Base-by-base conservation (phyloP, 2,329 filamentous ascomycete species). In the Diaporthe batatas region DNA sequence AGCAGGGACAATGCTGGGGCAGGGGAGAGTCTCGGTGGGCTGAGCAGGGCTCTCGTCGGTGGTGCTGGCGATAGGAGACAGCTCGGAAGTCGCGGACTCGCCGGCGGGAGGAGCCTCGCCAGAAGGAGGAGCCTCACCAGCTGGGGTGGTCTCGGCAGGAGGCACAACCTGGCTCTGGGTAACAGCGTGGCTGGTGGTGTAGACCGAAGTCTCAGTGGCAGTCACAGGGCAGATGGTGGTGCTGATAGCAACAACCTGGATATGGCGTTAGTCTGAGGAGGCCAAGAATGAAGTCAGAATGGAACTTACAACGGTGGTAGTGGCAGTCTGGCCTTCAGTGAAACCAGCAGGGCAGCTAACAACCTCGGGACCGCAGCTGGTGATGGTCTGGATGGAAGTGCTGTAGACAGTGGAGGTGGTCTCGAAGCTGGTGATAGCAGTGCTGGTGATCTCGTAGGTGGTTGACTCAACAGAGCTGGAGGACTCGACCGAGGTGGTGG, bases 1-100 rank as follows among this genome's bases (percentile, higher is more conserved):
- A 80, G 91, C 91, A 75, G 96, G 95, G 65, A 98, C 92, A 62
- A 95, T 89, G 34, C 86, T 84, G 72, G 95, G 94, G 84, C 91
- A 90, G 72, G 86, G 84, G 54, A 88, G 83, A 47, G 86, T 85
- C 79, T 83, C 80, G 16, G 83, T 80, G 58, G 86, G 82, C 49
- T 77, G 77, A 51, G 81, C 74, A 34, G 81, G 77, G 47, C 78
- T 80, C 75, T 79, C 82, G 75, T 80, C 80, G 47, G 84, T 82
- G 8, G 79, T 80, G 65, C 87, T 88, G 2, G 86, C 73, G 64
- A 71, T 75, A 49, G 75, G 73, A 21, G 71, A 68, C 10, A 75
- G 68, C 51, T 68, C 51, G 39, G 75, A 74, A 44, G 74, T 72
- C 25, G 72, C 47, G 29, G 70, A 51, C 53, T 72, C 71, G 18